Base-by-base conservation (phyloP, 2,329 filamentous ascomycete species). In the Akanthomyces uredinophilus region DNA sequence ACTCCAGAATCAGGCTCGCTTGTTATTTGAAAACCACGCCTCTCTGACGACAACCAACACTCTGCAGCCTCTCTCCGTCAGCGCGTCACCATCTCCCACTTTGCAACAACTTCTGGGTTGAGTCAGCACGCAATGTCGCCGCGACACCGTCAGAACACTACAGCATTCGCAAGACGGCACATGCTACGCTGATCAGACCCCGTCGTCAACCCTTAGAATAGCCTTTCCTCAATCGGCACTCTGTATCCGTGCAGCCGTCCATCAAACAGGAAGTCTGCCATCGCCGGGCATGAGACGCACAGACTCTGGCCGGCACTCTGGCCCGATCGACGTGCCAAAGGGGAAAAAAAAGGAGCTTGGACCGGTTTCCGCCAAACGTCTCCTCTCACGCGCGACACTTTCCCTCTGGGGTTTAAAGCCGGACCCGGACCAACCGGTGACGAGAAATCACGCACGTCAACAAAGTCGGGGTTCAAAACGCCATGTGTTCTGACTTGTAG, bases 251-350 rank as follows among this genome's bases (percentile, higher is more conserved):
- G 29, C 53, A 7, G 24, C 20, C n/a, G 16, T 22, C 43, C n/a
- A 18, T 51, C 50, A 52, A 24, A 22, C 53, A 20, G 29, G n/a
- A 55, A 35, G 10, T 35, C 37, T 4, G 22, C 39, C 53, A 55
- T 55, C 39, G 13, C 24, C 29, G 39, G 39, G 39, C 53, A 55
- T 44, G 13, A 44, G 43, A 44, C 39, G 53, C 53, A 55, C 53
- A 55, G 53, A 55, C 53, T 47, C 24, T 32, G 6, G 10, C 39
- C 53, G 53, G 53, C 53, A 55, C 24, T 4, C 18, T 55, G 24
- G 53, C 27, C 53, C 53, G 53, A 55, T 55, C 53, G 53, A 55
- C 39, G 11, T 55, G 53, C 53, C 53, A 55, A 11, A n/a, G n/a
- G n/a, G n/a, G n/a, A n/a, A n/a, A n/a, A n/a, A n/a, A 24, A 27